A percentile compares a stretch with the other conserved stretches of the same genome.
Conservation (phyloP, 2,329 filamentous ascomycete genomes). For the Hymenoscyphus infarciens region DNA sequence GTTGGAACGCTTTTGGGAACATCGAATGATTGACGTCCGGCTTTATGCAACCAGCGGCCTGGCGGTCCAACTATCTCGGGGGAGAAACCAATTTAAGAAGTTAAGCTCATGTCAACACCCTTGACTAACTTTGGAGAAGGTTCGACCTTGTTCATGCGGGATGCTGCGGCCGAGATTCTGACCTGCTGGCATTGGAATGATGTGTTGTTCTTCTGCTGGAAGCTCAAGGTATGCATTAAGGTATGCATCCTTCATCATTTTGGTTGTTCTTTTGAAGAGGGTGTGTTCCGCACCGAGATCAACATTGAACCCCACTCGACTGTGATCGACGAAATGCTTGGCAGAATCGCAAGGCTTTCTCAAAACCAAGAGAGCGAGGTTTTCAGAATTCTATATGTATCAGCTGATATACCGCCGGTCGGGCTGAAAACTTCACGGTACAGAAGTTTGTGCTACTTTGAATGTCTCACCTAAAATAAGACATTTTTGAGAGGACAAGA, state of each 20-base stretch:
- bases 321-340: background rate
- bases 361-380: background rate
- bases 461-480: background rate
- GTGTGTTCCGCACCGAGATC: background rate
- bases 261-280: background rate
- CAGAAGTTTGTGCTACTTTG: background rate
- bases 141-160: background rate
- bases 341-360: background rate
- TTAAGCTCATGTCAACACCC: background rate
- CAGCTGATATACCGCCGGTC: background rate
- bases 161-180: background rate
- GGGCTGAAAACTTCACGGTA: background rate
- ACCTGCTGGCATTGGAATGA: background rate
- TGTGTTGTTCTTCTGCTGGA: background rate
- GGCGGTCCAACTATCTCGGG: background rate
- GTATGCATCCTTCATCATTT: background rate
- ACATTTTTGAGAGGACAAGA: background rate
- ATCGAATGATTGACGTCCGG: conserved; percentile 1
- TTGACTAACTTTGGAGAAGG: background rate
- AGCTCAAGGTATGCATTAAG: background rate
- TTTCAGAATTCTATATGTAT: background rate
- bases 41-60: background rate
- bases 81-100: background rate
- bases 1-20: background rate
- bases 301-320: background rate